phyloP scores from a whole-genome alignment of 164 flowering plant genomes.

The Chimonanthus praecox region DNA sequence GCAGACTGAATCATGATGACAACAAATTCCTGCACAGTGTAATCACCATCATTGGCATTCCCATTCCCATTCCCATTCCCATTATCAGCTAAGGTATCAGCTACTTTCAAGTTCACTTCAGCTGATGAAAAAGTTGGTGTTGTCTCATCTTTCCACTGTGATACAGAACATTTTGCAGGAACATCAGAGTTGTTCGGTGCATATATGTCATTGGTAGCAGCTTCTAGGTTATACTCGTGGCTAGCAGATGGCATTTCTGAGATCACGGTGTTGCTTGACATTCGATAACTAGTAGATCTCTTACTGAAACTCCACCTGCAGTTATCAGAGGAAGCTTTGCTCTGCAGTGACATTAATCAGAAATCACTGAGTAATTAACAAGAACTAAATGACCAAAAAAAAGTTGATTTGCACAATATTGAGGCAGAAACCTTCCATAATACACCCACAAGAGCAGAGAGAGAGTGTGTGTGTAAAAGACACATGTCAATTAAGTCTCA shows the following conservation, averaged over 20 bases:
- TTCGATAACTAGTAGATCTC: conserved; percentile 75
- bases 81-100: conserved; percentile 21
- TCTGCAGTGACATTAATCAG: conserved; percentile 29
- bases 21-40: conserved; percentile 42
- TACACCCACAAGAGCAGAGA: no score
- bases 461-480: no score
- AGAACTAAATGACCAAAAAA: neutral
- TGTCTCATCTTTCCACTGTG: conserved; percentile 41
- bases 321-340: conserved; percentile 54
- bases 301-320: conserved; percentile 93
- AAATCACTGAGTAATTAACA: neutral
- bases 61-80: conserved; percentile 12
- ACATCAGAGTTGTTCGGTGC: conserved; percentile 24
- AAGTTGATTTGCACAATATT: neutral
- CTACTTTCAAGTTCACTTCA: conserved; percentile 18
- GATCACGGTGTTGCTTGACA: conserved; percentile 59
- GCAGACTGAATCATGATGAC: conserved; percentile 62
- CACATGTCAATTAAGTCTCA: no score
- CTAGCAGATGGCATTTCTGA: conserved; percentile 44
- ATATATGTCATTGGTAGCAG: conserved; percentile 26
- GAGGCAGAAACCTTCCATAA: neutral
- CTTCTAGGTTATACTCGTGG: conserved; percentile 47
- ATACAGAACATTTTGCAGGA: conserved; percentile 42
- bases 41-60: conserved; percentile 20
- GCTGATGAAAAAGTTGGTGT: conserved; percentile 16